Evolutionary conservation across 768 basidiomycete genomes (phyloP).

Genomic region (Russula sp.): DNA sequence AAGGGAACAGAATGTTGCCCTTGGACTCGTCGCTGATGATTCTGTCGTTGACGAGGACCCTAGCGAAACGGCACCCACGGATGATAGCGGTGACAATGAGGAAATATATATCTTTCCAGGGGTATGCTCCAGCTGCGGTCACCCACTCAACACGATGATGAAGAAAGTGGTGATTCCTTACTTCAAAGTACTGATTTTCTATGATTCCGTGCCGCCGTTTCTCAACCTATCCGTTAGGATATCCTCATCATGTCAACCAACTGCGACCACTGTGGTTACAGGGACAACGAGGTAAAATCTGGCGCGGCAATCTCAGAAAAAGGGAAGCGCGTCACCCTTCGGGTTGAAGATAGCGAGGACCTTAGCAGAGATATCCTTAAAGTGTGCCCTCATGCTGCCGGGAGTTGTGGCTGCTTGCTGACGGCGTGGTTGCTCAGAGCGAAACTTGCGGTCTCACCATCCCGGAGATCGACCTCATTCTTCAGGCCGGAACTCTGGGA

Average conservation of each 20-base stretch:
- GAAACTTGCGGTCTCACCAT: conserved; percentile 87
- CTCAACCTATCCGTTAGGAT: conserved; percentile 48
- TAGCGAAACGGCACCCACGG: conserved; percentile 24
- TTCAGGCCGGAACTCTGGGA: conserved; percentile 91
- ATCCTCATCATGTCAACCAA: conserved; percentile 98
- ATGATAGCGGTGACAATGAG: conserved; percentile 47
- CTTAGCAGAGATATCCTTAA: conserved; percentile 91
- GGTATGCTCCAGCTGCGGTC: conserved; percentile 83
- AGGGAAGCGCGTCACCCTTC: conserved; percentile 83
- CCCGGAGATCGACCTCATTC: conserved; percentile 90
- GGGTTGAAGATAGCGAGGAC: conserved; percentile 90
- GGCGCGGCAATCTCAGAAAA: conserved; percentile 82
- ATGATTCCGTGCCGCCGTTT: not conserved
- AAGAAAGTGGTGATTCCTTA: conserved; percentile 96
- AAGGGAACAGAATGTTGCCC: conserved; percentile 66
- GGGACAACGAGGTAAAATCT: conserved; percentile 97
- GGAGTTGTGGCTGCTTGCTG: not conserved
- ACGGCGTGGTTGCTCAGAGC: conserved; percentile 49
- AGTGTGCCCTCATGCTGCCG: conserved; percentile 39
- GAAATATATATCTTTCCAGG: conserved; percentile 89
- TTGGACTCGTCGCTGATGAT: conserved; percentile 64
- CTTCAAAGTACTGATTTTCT: conserved; percentile 60
- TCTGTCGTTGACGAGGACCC: conserved; percentile 18
- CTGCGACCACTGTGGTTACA: conserved; percentile 91
- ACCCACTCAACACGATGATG: conserved; percentile 81